phyloP scores from a whole-genome alignment of 2,329 filamentous ascomycete species.

The Cladosporium velox region DNA sequence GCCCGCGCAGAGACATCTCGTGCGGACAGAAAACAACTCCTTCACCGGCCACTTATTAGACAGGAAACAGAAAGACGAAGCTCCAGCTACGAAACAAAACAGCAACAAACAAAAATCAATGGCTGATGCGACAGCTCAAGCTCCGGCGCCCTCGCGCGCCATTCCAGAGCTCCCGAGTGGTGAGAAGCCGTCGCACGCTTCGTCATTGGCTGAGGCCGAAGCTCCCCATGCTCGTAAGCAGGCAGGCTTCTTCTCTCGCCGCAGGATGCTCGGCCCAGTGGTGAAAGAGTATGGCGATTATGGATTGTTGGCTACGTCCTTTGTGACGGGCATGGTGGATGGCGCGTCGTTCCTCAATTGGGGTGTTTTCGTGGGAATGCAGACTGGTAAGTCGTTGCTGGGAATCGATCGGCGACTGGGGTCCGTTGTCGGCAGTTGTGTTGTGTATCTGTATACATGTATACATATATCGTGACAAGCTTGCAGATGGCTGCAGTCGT shows the following conservation, averaged over 20 bases:
- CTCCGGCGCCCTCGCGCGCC: slow-evolving; percentile 8
- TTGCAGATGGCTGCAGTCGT: neutral
- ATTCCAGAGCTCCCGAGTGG: neutral
- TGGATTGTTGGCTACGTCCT: slow-evolving; percentile 45
- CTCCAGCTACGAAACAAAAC: neutral
- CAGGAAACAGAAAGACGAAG: neutral
- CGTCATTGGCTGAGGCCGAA: slow-evolving; percentile 19
- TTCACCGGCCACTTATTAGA: neutral
- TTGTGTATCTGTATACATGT: neutral
- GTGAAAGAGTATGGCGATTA: slow-evolving; percentile 36
- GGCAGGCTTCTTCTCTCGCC: slow-evolving; percentile 31
- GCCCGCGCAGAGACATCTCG: slow-evolving; percentile 9
- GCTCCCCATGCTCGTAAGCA: slow-evolving; percentile 12
- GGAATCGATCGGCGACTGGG: neutral
- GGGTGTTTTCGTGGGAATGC: slow-evolving; percentile 55
- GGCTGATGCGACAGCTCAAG: slow-evolving; percentile 2
- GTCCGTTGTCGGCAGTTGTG: neutral
- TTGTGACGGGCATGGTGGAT: slow-evolving; percentile 52
- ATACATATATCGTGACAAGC: neutral
- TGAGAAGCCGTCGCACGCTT: slow-evolving; percentile 16
- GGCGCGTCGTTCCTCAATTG: slow-evolving; percentile 52
- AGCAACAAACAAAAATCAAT: neutral
- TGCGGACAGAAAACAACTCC: neutral
- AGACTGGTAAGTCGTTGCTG: slow-evolving; percentile 45
- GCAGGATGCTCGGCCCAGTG: slow-evolving; percentile 34